Evolutionary conservation across 192 early-diverging fungal species (phyloP), one percentile per base, ranked within the genome.

Genomic region (Rhizoclosmatium sp.): DNA sequence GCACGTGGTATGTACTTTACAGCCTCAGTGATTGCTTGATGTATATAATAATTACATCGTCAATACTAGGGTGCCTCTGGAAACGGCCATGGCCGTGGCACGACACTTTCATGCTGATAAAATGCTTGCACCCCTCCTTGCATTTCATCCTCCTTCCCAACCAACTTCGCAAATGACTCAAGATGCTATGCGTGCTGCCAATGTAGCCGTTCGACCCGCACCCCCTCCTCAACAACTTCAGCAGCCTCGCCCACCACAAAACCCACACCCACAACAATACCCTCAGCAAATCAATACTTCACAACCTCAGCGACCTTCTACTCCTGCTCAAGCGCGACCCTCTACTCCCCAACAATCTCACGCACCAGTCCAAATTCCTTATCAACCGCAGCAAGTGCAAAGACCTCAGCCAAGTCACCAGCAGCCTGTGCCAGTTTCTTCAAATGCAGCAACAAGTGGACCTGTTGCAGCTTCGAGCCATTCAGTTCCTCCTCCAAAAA

Each of bases 21-120:
- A 31, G 0, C 31, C 31, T 31, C 31, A 31, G 31, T 31, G 47
- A 45, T 23, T 64, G 68, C 21, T 47, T 51, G 39, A 61, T 31
- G 7, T 16, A 21, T 40, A 3, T 73, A 45, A 62, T 80, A 87
- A 83, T 86, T 46, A 89, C 48, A 2, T 81, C 56, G 21, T 54
- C 14, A 39, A 46, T 42, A 21, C 82, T 48, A 94, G 94, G 94
- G 92, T 99, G 4, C 98, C 98, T 2, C 94, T 93, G 80, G 87
- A 89, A 47, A 88, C 94, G 10, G 96, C 93, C n/a, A 88, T 94
- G 4, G 85, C 90, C 59, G 82, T 99, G 0, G 96, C 96, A 23
- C 69, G 87, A 71, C 90, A 93, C 64, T 98, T 95, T 80, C 84
- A 85, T n/a, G 95, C 98, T 10, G 87, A 93, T 62, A 70, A 87